phyloP scores from a whole-genome alignment of 345 rosid species.

The Gossypium mustelinum region DNA sequence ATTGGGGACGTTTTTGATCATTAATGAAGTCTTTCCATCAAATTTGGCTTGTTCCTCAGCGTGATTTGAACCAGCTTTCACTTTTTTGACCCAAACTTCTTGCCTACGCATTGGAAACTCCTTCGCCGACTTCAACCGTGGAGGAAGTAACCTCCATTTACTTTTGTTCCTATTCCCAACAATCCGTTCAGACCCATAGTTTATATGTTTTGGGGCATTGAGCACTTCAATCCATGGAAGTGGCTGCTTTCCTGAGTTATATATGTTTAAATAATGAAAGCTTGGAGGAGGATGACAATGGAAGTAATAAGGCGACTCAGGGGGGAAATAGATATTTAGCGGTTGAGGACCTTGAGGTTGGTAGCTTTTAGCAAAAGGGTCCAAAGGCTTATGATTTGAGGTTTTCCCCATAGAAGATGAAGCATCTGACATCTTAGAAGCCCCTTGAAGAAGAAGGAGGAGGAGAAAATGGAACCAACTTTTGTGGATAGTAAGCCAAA shows the following conservation, averaged over 20 bases:
- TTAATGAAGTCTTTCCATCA: conserved; percentile 32
- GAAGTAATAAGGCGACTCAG: background rate
- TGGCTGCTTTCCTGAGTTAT: background rate
- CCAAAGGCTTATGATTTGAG: background rate
- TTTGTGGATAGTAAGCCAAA: background rate
- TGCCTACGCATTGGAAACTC: background rate
- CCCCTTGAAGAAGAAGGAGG: background rate
- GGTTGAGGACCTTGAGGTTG: background rate
- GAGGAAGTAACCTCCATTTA: background rate
- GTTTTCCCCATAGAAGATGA: background rate
- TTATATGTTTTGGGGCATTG: background rate
- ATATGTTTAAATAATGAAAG: background rate
- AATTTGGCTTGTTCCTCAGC: background rate
- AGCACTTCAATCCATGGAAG: background rate
- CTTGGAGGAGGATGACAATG: background rate
- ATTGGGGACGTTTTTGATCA: conserved; percentile 50
- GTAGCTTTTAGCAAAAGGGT: background rate
- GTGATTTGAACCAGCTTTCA: background rate
- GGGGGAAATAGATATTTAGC: background rate
- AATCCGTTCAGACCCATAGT: background rate
- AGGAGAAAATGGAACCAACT: background rate
- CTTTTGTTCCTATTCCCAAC: background rate
- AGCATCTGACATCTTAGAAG: background rate
- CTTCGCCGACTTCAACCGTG: background rate
- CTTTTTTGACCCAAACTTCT: background rate